Evolutionary conservation across 139 green algal species (phyloP).

Genomic region (Raphidocelis subcapitata): DNA sequence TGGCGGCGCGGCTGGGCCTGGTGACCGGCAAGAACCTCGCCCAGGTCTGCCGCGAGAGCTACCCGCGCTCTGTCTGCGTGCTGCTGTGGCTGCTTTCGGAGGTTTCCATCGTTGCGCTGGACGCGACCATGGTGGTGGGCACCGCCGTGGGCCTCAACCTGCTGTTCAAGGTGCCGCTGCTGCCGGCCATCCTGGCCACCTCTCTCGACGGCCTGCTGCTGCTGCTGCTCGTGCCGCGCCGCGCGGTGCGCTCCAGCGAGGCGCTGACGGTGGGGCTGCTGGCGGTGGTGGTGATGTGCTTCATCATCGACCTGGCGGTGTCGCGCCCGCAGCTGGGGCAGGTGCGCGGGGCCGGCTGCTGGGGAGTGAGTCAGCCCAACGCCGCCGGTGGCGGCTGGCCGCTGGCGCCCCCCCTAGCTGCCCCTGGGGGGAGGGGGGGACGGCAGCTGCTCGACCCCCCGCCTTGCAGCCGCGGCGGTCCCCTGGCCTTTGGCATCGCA

Average conservation of each 20-base stretch:
- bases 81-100: conserved; percentile 55
- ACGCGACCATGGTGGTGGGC: conserved; percentile 66
- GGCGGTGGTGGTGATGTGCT: conserved; percentile 53
- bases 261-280: conserved; percentile 47
- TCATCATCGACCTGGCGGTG: conserved; percentile 56
- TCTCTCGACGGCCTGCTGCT: conserved; percentile 43
- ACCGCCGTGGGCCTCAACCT: conserved; percentile 62
- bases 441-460: too few relatives aligned
- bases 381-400: too few relatives aligned
- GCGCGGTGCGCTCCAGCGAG: conserved; percentile 30
- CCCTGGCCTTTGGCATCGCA: too few relatives aligned
- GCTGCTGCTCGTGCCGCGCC: conserved; percentile 40
- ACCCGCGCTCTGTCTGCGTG: conserved; percentile 45
- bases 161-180: conserved; percentile 50
- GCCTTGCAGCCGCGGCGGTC: too few relatives aligned
- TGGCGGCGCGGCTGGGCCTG: conserved; percentile 58
- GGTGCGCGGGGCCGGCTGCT: too few relatives aligned
- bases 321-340: conserved; percentile 30
- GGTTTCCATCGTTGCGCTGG: conserved; percentile 58
- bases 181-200: conserved; percentile 56
- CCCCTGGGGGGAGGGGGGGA: too few relatives aligned
- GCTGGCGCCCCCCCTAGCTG: too few relatives aligned
- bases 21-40: conserved; percentile 63
- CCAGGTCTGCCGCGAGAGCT: conserved; percentile 58
- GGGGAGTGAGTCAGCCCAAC: too few relatives aligned